These are phyloP conservation scores for Cryphonectria naterciae DNA, from an alignment of 2,329 filamentous ascomycete genomes.

Conservation along the genomic window DNA sequence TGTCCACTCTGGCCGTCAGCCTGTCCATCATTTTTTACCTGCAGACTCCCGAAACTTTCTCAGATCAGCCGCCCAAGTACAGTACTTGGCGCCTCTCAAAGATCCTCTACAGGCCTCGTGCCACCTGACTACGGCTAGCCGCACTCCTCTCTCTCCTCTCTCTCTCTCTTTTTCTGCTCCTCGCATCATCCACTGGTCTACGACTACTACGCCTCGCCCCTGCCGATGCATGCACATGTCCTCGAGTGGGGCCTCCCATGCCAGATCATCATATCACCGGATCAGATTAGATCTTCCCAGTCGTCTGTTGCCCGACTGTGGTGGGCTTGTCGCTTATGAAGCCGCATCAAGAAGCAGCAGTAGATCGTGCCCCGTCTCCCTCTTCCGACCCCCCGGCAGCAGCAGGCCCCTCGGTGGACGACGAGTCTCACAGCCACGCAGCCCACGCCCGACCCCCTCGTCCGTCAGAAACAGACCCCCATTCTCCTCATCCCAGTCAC, in stretches of 20 bases:
- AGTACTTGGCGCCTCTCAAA: neutral
- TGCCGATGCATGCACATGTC: constrained; percentile 21
- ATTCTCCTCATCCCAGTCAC: constrained; percentile 11
- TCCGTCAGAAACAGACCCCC: constrained; percentile 2
- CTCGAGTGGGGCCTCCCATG: constrained; percentile 3
- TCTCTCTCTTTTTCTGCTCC: neutral
- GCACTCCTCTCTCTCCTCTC: neutral
- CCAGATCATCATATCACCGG: constrained; percentile 22
- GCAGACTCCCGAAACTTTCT: constrained; percentile 19
- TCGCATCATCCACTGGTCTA: neutral
- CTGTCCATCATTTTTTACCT: constrained; percentile 6
- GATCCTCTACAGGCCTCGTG: neutral
- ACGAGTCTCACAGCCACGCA: constrained; percentile 4
- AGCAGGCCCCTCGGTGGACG: constrained; percentile 1
- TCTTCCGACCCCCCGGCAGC: neutral
- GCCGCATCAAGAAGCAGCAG: constrained; percentile 7
- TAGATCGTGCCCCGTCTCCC: neutral
- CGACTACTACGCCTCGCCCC: constrained; percentile 9
- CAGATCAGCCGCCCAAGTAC: neutral
- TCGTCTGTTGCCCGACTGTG: neutral
- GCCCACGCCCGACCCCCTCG: constrained; percentile 5
- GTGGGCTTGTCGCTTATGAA: constrained; percentile 23
- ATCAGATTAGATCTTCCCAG: constrained; percentile 28
- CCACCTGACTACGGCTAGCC: neutral
- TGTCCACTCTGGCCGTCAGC: neutral